Conservation (phyloP, 1,139 yeast species). For the Suhomyces bokatorum region DNA sequence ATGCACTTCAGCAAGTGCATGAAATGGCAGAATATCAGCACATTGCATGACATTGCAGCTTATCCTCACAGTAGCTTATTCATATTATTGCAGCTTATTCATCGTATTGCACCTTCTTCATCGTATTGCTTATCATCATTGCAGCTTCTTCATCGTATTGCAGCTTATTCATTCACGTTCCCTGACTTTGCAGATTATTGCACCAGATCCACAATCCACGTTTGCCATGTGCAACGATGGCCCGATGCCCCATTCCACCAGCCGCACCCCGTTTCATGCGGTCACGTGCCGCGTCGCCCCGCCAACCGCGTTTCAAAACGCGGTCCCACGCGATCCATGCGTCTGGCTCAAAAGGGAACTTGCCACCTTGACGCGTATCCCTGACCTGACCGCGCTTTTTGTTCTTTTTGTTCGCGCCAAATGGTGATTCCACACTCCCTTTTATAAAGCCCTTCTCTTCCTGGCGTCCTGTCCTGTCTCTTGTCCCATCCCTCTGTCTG, state of each 20-base stretch:
- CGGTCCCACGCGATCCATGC: slow-evolving; percentile 9
- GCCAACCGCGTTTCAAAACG: slow-evolving; percentile 13
- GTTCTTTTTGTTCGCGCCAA: slow-evolving; percentile 4
- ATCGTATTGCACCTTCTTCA: too few species aligned
- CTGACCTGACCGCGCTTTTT: slow-evolving; percentile 1
- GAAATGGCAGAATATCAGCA: too few species aligned
- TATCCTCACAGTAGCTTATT: too few species aligned
- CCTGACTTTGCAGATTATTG: too few species aligned
- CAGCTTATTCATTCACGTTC: too few species aligned
- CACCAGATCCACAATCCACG: too few species aligned
- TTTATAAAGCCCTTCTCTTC: slow-evolving; percentile 7
- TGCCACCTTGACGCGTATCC: slow-evolving; percentile 11
- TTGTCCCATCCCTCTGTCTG: background rate
- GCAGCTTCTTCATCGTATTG: too few species aligned
- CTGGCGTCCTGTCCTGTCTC: background rate
- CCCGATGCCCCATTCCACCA: background rate
- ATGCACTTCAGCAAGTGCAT: too few species aligned
- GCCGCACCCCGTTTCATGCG: slow-evolving; percentile 1
- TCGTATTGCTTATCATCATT: too few species aligned
- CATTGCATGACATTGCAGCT: too few species aligned
- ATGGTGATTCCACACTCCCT: slow-evolving; percentile 8
- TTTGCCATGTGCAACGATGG: too few species aligned
- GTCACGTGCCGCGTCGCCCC: slow-evolving; percentile 4
- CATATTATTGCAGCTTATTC: too few species aligned
- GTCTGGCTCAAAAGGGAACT: slow-evolving; percentile 1